phyloP scores from a whole-genome alignment of 1,284 basidiomycete genomes.

The Papiliotrema laurentii region DNA sequence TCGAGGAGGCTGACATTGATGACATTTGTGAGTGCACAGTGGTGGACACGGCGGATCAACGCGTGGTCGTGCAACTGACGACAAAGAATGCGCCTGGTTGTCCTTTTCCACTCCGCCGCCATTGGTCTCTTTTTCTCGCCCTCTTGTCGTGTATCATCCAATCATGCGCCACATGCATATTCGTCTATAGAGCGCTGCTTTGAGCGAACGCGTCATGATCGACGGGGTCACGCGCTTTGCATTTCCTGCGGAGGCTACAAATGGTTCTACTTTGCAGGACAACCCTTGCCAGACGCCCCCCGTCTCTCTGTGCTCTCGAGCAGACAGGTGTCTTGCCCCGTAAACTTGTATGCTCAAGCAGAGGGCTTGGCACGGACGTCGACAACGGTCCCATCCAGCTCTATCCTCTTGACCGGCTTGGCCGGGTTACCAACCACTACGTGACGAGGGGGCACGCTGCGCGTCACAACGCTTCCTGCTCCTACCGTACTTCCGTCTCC shows the following conservation, averaged over 20 bases:
- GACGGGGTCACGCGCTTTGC: too few species aligned
- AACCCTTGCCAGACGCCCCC: too few species aligned
- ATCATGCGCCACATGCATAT: too few species aligned
- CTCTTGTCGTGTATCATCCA: neutral
- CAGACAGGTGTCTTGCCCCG: too few species aligned
- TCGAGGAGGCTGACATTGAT: slow-evolving; percentile 67
- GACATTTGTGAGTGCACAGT: slow-evolving; percentile 40
- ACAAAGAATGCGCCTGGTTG: neutral
- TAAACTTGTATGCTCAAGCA: neutral
- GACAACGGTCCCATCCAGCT: slow-evolving; percentile 24
- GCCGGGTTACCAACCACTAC: slow-evolving; percentile 53
- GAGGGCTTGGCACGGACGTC: neutral
- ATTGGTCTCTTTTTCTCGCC: neutral
- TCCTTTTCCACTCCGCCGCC: neutral
- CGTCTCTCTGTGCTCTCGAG: neutral
- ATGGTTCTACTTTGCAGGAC: too few species aligned
- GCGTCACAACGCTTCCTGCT: slow-evolving; percentile 52
- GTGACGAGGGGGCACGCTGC: slow-evolving; percentile 45
- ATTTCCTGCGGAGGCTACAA: too few species aligned
- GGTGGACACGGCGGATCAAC: neutral
- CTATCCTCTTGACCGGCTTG: slow-evolving; percentile 46
- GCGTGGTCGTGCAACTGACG: neutral
- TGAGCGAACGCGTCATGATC: too few species aligned
- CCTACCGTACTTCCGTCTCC: slow-evolving; percentile 51
- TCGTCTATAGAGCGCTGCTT: too few species aligned